These are phyloP conservation scores for Microbotryomycetes sp. DNA, from an alignment of 1,284 basidiomycete genomes.

Conservation along the genomic window DNA sequence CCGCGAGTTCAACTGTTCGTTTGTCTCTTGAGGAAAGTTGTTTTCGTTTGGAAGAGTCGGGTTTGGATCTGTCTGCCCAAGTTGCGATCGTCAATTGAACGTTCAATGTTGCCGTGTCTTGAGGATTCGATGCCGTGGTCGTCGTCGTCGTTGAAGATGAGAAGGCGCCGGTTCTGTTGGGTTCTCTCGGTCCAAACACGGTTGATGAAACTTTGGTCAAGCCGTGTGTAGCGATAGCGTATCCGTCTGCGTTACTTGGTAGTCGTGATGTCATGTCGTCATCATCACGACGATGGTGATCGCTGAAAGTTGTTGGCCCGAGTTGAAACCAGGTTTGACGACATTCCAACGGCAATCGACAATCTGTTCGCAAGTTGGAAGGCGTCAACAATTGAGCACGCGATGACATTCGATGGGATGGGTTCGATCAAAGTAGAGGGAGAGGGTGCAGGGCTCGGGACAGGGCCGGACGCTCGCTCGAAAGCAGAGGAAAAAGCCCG, in stretches of 20 bases:
- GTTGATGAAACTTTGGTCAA: conserved; percentile 79
- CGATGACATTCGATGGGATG: conserved; percentile 3
- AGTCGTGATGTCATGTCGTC: too few relatives aligned
- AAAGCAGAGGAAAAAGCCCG: too few relatives aligned
- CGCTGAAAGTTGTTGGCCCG: too few relatives aligned
- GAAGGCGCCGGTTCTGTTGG: conserved; percentile 44
- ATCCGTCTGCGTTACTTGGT: conserved; percentile 53
- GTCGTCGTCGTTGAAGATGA: conserved; percentile 47
- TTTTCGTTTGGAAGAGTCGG: not conserved
- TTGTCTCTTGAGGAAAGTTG: conserved; percentile 48
- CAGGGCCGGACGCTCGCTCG: too few relatives aligned
- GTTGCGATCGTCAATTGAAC: conserved; percentile 78
- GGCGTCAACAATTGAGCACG: conserved; percentile 29
- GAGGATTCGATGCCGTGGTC: conserved; percentile 38
- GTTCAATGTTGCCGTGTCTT: conserved; percentile 67
- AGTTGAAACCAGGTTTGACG: conserved; percentile 73
- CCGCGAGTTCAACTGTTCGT: conserved; percentile 77
- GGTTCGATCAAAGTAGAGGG: too few relatives aligned
- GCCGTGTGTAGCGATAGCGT: conserved; percentile 76
- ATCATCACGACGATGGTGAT: too few relatives aligned
- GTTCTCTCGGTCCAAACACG: conserved; percentile 87
- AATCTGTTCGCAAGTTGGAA: conserved; percentile 63
- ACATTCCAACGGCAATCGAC: conserved; percentile 80
- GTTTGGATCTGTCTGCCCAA: conserved; percentile 68
- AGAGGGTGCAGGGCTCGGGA: too few relatives aligned